These are phyloP conservation scores for Lentithecium fluviatile DNA, from an alignment of 495 filamentous ascomycete species.

Conservation along the genomic window DNA sequence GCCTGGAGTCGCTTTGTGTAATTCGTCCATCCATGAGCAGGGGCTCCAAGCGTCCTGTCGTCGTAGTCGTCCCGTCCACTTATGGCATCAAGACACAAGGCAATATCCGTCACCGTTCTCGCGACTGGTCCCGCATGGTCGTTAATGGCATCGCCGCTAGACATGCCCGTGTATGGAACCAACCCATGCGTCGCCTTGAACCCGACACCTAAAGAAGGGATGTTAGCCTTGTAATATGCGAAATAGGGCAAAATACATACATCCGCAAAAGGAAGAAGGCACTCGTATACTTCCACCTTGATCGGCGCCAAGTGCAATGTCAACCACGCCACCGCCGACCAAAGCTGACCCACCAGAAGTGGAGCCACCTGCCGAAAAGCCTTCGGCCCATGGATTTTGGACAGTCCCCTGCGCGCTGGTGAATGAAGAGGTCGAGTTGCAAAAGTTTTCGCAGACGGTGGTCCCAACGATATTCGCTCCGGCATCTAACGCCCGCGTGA, in stretches of 20 bases:
- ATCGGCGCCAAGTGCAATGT: conserved; percentile 59
- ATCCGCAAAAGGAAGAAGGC: conserved; percentile 46
- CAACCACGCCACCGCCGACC: conserved; percentile 51
- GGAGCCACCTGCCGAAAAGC: conserved; percentile 55
- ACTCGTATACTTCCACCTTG: conserved; percentile 63
- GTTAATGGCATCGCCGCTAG: conserved; percentile 41
- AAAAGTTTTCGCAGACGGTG: conserved; percentile 47
- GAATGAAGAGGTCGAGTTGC: conserved; percentile 41
- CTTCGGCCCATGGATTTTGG: conserved; percentile 42
- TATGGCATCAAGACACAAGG: conserved; percentile 53
- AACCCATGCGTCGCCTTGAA: conserved; percentile 46
- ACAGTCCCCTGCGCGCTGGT: conserved; percentile 46
- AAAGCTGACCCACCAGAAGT: conserved; percentile 57
- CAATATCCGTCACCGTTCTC: conserved; percentile 51
- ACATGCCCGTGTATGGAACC: conserved; percentile 41
- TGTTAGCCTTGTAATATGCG: too few species aligned
- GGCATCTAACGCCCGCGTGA: conserved; percentile 50
- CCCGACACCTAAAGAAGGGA: conserved; percentile 42
- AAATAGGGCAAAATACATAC: too few species aligned
- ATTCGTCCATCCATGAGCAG: too few species aligned
- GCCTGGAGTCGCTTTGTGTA: too few species aligned
- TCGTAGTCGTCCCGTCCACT: conserved; percentile 59
- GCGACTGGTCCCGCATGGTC: conserved; percentile 46
- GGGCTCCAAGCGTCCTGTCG: too few species aligned
- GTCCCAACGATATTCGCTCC: conserved; percentile 43